Evolutionary conservation across 108 stramenopile genomes (phyloP).

Genomic region (Phaeodactylum tricornutum): DNA sequence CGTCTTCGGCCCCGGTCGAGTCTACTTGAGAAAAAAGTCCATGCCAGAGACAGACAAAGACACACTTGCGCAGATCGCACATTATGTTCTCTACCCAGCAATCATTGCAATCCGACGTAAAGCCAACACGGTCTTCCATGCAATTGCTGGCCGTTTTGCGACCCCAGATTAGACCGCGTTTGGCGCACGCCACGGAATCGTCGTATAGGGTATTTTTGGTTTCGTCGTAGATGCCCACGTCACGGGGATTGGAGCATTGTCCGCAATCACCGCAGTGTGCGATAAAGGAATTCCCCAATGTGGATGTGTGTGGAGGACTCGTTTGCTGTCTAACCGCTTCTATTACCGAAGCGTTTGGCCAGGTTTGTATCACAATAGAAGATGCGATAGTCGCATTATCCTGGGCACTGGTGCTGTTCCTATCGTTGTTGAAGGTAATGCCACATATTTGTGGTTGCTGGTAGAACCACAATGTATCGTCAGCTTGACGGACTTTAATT

Average conservation of each 20-base stretch:
- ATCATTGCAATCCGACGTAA: slow-evolving; percentile 14
- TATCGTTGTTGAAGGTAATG: neutral
- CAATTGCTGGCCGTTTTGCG: slow-evolving; percentile 6
- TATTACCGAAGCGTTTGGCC: neutral
- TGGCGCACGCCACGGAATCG: slow-evolving; percentile 14
- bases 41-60: slow-evolving; percentile 16
- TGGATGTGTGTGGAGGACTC: no score
- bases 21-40: slow-evolving; percentile 10
- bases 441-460: neutral
- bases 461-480: neutral
- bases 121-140: slow-evolving; percentile 11
- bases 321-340: no score
- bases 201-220: slow-evolving; percentile 17
- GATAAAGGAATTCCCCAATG: neutral
- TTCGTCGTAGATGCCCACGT: slow-evolving; percentile 17
- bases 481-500: neutral
- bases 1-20: slow-evolving; percentile 2
- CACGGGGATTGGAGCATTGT: slow-evolving; percentile 17
- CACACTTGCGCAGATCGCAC: slow-evolving; percentile 19
- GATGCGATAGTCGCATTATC: neutral
- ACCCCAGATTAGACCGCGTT: slow-evolving; percentile 8
- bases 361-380: neutral
- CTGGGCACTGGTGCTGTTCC: neutral
- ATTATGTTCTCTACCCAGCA: slow-evolving; percentile 26
- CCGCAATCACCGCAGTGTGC: slow-evolving; percentile 25